A percentile compares a stretch with the other conserved stretches of the same genome.
phyloP scores from a whole-genome alignment of 2,329 filamentous ascomycete species.

The Colletotrichum caudatum region DNA sequence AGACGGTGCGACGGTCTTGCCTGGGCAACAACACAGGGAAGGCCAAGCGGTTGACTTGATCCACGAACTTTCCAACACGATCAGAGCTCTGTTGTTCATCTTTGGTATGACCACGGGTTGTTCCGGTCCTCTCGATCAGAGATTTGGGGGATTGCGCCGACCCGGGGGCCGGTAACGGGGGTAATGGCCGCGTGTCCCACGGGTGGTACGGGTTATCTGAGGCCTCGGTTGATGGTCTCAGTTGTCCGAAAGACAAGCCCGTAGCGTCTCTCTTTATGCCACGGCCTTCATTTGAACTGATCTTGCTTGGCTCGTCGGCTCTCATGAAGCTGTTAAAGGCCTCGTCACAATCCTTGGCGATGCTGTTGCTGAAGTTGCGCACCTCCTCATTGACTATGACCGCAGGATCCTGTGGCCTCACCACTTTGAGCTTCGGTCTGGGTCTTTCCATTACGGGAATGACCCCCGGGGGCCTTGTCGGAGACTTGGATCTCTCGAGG shows the following conservation, averaged over 20 bases:
- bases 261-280: conserved; percentile 52
- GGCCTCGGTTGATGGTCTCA: conserved; percentile 49
- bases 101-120: not conserved
- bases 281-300: conserved; percentile 49
- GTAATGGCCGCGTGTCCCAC: conserved; percentile 64
- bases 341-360: conserved; percentile 88
- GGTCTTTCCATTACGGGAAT: conserved; percentile 38
- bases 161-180: conserved; percentile 57
- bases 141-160: conserved; percentile 9
- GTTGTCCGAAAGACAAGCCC: conserved; percentile 58
- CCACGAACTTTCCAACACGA: conserved; percentile 40
- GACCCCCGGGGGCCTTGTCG: conserved; percentile 28
- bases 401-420: conserved; percentile 39
- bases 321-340: conserved; percentile 81
- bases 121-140: not conserved
- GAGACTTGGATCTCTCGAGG: conserved; percentile 17
- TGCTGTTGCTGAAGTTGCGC: conserved; percentile 83
- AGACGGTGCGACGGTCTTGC: conserved; percentile 62
- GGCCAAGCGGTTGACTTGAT: conserved; percentile 45
- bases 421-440: conserved; percentile 45
- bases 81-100: conserved; percentile 28
- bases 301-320: conserved; percentile 50
- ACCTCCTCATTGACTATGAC: conserved; percentile 76
- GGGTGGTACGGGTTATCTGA: conserved; percentile 47
- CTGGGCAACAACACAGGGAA: conserved; percentile 50